Conservation (phyloP, 176 grass and related monocot species). For the Melocanna baccifera region DNA sequence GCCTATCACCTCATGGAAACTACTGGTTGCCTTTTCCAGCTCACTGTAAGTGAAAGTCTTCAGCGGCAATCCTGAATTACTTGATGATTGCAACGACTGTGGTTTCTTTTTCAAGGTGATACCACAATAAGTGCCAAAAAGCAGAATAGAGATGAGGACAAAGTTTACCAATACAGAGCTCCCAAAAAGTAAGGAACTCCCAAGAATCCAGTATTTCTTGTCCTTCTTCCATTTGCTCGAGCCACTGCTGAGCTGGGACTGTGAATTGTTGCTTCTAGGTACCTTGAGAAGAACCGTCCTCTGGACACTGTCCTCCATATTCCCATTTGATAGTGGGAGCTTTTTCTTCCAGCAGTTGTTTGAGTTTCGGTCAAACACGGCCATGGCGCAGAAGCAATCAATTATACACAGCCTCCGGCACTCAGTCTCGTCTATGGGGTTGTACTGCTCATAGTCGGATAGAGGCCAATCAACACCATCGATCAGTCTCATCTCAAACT, state of each 20-base stretch:
- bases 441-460: not conserved
- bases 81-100: not conserved
- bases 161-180: slow-evolving; percentile 9
- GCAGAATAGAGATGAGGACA: not conserved
- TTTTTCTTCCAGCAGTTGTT: slow-evolving; percentile 15
- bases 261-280: not conserved
- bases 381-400: slow-evolving; percentile 12
- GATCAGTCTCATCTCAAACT: not conserved
- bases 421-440: not conserved
- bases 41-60: slow-evolving; percentile 20
- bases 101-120: not conserved
- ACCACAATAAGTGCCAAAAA: not conserved
- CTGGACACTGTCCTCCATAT: not conserved
- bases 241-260: not conserved
- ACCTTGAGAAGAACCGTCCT: slow-evolving; percentile 14
- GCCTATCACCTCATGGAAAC: slow-evolving; percentile 35
- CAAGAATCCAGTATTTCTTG: slow-evolving; percentile 19
- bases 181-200: slow-evolving; percentile 13
- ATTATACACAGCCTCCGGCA: not conserved
- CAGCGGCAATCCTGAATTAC: not conserved
- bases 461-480: not conserved
- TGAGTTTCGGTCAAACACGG: not conserved
- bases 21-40: slow-evolving; percentile 34
- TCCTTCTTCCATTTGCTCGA: not conserved
- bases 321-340: slow-evolving; percentile 20